A percentile compares a stretch with the other conserved stretches of the same genome.
These are phyloP conservation scores for Asterella californica DNA, from an alignment of 225 moss, liverwort and hornwort species.

Conservation along the genomic window DNA sequence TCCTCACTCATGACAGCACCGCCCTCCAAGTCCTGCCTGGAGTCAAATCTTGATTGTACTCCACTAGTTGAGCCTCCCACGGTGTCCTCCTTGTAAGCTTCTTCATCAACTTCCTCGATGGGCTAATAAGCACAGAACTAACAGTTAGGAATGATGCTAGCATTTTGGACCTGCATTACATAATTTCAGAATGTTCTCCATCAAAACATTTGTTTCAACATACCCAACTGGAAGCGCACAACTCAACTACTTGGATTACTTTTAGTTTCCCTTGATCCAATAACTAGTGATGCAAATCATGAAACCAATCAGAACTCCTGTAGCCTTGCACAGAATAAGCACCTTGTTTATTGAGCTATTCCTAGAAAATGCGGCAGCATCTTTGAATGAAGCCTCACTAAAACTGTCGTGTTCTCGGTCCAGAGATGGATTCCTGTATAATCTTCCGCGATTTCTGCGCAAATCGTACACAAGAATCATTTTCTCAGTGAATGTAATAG, in stretches of 20 bases:
- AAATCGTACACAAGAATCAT: not conserved
- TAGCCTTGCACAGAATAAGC: not conserved
- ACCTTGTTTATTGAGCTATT: constrained; percentile 26
- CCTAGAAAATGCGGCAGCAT: constrained; percentile 23
- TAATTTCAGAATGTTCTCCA: not conserved
- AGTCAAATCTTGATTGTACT: not conserved
- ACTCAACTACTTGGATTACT: not conserved
- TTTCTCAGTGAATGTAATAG: no score
- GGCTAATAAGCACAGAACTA: constrained; percentile 2
- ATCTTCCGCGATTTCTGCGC: constrained; percentile 24
- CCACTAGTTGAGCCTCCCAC: constrained; percentile 1
- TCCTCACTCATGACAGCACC: constrained; percentile 17
- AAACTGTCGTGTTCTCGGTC: constrained; percentile 35
- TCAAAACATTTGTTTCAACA: not conserved
- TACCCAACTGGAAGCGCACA: not conserved
- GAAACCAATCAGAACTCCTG: not conserved
- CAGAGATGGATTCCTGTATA: constrained; percentile 7
- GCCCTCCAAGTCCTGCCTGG: not conserved
- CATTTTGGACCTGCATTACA: not conserved
- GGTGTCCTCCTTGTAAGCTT: not conserved
- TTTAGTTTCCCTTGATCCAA: not conserved
- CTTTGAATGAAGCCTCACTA: constrained; percentile 29
- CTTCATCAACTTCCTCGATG: constrained; percentile 22
- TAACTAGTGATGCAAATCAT: not conserved
- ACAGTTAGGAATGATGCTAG: not conserved